Conservation (phyloP, 305 asterid species). For the Solanum hybrid region DNA sequence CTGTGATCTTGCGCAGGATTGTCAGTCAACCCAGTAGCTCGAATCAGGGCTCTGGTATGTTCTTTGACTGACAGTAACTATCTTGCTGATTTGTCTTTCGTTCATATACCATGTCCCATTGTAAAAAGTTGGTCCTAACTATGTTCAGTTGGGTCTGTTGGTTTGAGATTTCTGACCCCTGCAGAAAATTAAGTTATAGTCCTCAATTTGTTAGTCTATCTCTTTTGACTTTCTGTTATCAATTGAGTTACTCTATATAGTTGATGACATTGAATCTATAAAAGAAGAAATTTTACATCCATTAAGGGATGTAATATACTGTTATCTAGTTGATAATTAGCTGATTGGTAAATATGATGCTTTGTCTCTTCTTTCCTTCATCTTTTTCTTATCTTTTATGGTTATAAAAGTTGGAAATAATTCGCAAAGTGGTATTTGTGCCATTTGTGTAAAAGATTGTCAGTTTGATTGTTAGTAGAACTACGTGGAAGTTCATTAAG, state of each 20-base stretch:
- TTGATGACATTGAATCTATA: background rate
- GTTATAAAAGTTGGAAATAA: background rate
- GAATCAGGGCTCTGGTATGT: background rate
- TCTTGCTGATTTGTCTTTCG: background rate
- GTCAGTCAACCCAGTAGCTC: conserved; percentile 2
- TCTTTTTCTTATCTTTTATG: background rate
- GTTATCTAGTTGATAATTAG: background rate
- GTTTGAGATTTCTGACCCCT: background rate
- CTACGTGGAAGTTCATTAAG: background rate
- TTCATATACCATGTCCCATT: background rate
- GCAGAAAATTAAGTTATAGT: background rate
- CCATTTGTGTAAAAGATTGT: background rate
- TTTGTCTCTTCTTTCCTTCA: background rate
- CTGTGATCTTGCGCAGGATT: conserved; percentile 8
- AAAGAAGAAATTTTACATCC: background rate
- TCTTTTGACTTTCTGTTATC: background rate
- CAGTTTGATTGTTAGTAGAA: background rate
- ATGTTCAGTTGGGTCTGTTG: background rate
- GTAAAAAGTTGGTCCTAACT: background rate
- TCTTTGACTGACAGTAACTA: background rate
- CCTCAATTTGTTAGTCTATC: background rate
- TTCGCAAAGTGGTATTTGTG: background rate
- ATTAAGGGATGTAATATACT: background rate
- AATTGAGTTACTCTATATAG: background rate
- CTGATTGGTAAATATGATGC: background rate